Evolutionary conservation across 192 early-diverging fungal species (phyloP), one percentile per base, ranked within the genome.

Genomic region (Dimargaris xerosporica): DNA sequence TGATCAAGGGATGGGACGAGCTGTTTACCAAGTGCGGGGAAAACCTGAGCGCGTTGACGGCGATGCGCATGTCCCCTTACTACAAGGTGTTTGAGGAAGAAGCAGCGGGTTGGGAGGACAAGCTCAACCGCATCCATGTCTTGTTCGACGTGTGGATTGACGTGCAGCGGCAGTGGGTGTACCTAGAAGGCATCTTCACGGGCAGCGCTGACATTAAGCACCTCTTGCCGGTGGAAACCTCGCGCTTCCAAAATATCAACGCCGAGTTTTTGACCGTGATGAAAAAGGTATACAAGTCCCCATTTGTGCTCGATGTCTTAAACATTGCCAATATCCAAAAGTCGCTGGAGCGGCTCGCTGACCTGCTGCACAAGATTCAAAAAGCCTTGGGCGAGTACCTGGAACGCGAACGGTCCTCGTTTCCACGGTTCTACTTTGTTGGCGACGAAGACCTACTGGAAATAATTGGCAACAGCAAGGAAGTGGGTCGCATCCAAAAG

Each of bases 341-440:
- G 69, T 88, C 86, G 6, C 81, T 99, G 55, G 96, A 97, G 69
- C 83, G 94, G 12, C 76, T 99, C 43, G 86, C 93, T 1, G 95
- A 99, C 62, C 70, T 92, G 47, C 75, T 99, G 39, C 76, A 79
- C 62, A 96, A 94, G 70, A 98, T 99, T 67, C 97, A 99, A 64
- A 94, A 94, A 69, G 94, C 97, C 19, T 80, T 99, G 26, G 97
- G 97, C 72, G 95, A 99, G 65, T 99, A 99, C 65, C 67, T 99
- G 62, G 97, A 99, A 70, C 82, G 91, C 55, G 93, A 99, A 72
- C 86, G 97, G 56, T 82, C 91, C 16, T 82, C 90, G 2, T 99
- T 99, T 79, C 93, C 97, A 39, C 89, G 97, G 13, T 99, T 99
- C 80, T 99, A 99, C 80, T 99, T 99, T 86, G 93, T 99, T 39